Percentiles rank a stretch among this genome's conserved stretches.
Evolutionary conservation across 2,329 filamentous ascomycete genomes (phyloP).

Genomic region (Cryoendolithus antarcticus): DNA sequence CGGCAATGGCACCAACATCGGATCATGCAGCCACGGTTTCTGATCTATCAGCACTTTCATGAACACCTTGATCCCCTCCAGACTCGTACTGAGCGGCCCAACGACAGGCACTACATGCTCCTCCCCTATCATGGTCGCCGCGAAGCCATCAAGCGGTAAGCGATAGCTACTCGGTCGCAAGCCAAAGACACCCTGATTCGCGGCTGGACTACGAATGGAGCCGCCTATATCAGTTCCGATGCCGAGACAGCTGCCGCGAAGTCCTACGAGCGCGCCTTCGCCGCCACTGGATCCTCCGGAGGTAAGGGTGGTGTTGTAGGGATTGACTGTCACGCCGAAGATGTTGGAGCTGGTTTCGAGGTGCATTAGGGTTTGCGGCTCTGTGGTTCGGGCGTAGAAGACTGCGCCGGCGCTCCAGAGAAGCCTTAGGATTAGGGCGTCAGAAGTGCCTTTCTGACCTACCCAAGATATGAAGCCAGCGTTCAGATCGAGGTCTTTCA

Average conservation of each 20-base stretch:
- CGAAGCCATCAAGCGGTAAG: slow-evolving; percentile 23
- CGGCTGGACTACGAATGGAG: slow-evolving; percentile 36
- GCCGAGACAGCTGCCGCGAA: slow-evolving; percentile 39
- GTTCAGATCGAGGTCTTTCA: slow-evolving; percentile 33
- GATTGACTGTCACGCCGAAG: slow-evolving; percentile 42
- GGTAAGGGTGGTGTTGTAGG: slow-evolving; percentile 39
- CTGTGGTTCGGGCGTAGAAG: slow-evolving; percentile 41
- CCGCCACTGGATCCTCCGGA: slow-evolving; percentile 45
- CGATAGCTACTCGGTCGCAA: slow-evolving; percentile 31
- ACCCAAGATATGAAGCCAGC: slow-evolving; percentile 40
- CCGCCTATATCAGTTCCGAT: slow-evolving; percentile 44
- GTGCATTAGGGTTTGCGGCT: slow-evolving; percentile 45
- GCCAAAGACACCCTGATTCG: slow-evolving; percentile 35
- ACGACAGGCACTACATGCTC: slow-evolving; percentile 38
- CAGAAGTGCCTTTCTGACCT: slow-evolving; percentile 30
- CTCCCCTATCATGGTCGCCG: slow-evolving; percentile 31
- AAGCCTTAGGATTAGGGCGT: slow-evolving; percentile 37
- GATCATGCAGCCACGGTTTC: slow-evolving; percentile 45
- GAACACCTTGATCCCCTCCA: slow-evolving; percentile 43
- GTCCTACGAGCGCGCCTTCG: slow-evolving; percentile 42
- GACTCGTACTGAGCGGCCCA: slow-evolving; percentile 42
- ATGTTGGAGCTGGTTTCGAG: slow-evolving; percentile 40
- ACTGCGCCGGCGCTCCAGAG: slow-evolving; percentile 39
- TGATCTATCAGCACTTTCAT: slow-evolving; percentile 38
- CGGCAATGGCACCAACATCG: slow-evolving; percentile 46